Evolutionary conservation across 805 yeast genomes (phyloP), one percentile per base, ranked within the genome.

Genomic region (Kregervanrija delftensis): DNA sequence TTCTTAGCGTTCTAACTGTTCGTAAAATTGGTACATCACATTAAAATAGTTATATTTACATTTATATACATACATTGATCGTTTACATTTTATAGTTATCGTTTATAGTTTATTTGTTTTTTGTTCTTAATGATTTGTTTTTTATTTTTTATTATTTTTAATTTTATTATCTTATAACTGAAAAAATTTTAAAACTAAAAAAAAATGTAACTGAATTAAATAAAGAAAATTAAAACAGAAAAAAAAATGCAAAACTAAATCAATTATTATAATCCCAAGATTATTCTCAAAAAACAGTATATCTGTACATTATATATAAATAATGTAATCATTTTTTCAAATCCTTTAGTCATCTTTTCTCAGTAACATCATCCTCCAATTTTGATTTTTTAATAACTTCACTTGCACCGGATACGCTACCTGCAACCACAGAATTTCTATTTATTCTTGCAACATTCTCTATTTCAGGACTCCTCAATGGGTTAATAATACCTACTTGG

Each of bases 1-100:
- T 82, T 63, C 71, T 82, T 52, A 83, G 85, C 0, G 66, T 77
- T 39, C 68, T 83, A 35, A 71, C 83, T 22, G 81, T 83, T 62
- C 88, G 90, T 14, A 82, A 82, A 22, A 22, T 22, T 22, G 28
- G 28, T 22, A 5, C 6, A 8, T 22, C 28, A 6, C 8, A 8
- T 22, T 22, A 22, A 22, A 22, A 5, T 22, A 8, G 28, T 22
- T 6, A 22, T 22, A 22, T 22, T 22, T 22, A 22, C 28, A 8
- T 22, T 22, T 22, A 6, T 22, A 22, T 22, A 22, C 6, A 22
- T 22, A 22, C 28, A 22, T 22, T 22, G 4, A 22, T 22, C 6
- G 28, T 22, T 22, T 22, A 22, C 28, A 22, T 22, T 22, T 17
- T 15, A 17, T 38, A 9, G 33, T 15, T 14, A 30, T 17, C 12